phyloP scores from a whole-genome alignment of 169 alveolate genomes.

The Plasmodium sp. region DNA sequence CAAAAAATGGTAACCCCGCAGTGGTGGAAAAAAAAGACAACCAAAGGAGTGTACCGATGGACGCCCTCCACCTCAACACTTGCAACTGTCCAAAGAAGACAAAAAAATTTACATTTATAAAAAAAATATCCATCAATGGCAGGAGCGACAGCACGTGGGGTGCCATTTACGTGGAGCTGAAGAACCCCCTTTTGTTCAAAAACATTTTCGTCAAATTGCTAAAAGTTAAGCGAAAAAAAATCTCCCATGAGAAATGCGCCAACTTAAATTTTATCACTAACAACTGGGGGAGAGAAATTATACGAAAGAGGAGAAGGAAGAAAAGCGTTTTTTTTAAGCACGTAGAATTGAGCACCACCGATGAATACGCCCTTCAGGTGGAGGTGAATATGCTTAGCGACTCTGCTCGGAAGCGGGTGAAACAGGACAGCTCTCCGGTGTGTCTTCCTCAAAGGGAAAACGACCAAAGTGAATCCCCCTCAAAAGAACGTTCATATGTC shows the following conservation, averaged over 20 bases:
- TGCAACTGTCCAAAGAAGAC: background rate
- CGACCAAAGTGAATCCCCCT: background rate
- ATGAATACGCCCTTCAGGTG: constrained; percentile 8
- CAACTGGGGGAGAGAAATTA: background rate
- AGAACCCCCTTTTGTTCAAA: constrained; percentile 15
- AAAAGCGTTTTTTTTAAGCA: constrained; percentile 42
- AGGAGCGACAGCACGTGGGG: constrained; percentile 29
- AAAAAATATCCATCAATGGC: constrained; percentile 24
- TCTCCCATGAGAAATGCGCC: background rate
- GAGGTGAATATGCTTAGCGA: background rate
- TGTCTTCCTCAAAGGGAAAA: background rate
- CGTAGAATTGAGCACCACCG: constrained; percentile 2
- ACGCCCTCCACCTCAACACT: background rate
- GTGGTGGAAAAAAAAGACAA: background rate
- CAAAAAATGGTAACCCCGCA: background rate
- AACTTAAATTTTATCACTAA: constrained; percentile 15
- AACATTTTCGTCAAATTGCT: constrained; percentile 18
- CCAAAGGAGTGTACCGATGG: background rate
- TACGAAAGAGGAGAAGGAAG: constrained; percentile 29
- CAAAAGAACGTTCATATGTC: background rate
- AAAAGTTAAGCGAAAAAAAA: constrained; percentile 25
- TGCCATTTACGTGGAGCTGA: constrained; percentile 42
- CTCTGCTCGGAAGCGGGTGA: background rate
- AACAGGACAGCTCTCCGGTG: background rate
- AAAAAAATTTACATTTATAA: background rate